phyloP scores from a whole-genome alignment of 192 early-diverging fungal species.

The Phycomyces blakesleeanus region DNA sequence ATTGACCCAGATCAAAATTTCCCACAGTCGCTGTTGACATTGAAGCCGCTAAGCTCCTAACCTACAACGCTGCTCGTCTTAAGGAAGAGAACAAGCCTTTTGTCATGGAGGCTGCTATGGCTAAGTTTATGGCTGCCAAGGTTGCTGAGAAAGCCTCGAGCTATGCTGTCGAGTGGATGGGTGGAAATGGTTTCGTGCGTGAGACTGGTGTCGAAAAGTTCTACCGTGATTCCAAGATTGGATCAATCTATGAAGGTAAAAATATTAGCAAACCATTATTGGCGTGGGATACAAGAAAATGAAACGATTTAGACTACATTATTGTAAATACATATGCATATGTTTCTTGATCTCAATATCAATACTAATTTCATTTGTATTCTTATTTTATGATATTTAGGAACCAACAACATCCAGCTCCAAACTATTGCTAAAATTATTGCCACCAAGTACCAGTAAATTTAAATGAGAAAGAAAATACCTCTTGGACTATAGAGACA shows the following conservation, averaged over 20 bases:
- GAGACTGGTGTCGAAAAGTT: conserved; percentile 85
- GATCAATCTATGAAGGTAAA: conserved; percentile 94
- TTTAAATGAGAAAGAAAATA: too few relatives aligned
- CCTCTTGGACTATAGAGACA: not conserved
- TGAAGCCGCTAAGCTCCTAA: conserved; percentile 91
- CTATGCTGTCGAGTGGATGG: conserved; percentile 93
- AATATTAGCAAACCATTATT: conserved; percentile 87
- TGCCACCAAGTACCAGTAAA: conserved; percentile 29
- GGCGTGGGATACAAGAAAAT: conserved; percentile 33
- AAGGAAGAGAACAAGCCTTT: conserved; percentile 92
- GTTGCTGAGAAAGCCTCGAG: conserved; percentile 84
- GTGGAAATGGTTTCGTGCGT: conserved; percentile 94
- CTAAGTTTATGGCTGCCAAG: conserved; percentile 92
- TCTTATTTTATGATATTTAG: too few relatives aligned
- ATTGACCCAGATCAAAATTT: conserved; percentile 88
- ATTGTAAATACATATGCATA: too few relatives aligned
- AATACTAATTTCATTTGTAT: too few relatives aligned
- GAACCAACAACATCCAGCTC: conserved; percentile 92
- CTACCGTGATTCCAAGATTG: conserved; percentile 95
- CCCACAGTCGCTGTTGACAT: conserved; percentile 90
- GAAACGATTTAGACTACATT: too few relatives aligned
- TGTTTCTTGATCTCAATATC: too few relatives aligned
- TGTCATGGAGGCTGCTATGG: conserved; percentile 95
- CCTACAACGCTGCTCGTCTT: conserved; percentile 94
- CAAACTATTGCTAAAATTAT: conserved; percentile 78